Base-by-base conservation (phyloP, 345 rosid genomes). In the Linum usitatissimum region DNA sequence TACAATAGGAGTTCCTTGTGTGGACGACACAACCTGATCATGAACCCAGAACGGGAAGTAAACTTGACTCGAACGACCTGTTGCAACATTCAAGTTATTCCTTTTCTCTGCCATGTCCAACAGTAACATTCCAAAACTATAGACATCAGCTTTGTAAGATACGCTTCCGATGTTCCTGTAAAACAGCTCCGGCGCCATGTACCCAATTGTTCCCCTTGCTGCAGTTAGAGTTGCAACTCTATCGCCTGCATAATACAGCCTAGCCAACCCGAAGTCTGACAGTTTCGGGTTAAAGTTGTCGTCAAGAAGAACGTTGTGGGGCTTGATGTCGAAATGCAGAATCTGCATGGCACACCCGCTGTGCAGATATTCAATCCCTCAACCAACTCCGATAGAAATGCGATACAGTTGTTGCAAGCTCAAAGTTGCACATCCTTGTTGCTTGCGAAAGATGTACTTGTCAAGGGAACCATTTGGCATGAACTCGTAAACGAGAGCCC, bases 341-440 rank as follows among this genome's bases (percentile, higher is more conserved):
- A 67, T 67, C 31, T 67, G 70, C 70, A 59, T 67, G 1, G 60
- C 70, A 9, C 70, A 67, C 17, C 70, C 70, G 18, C 59, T 18
- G 31, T 60, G 70, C 17, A 67, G 55, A 42, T 67, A 67, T 19
- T 60, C 64, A 9, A 67, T 67, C 10, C 70, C 70, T 1, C 59
- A 60, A 31, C 59, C 70, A 9, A 60, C 64, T 34, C 64, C 64
- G 4, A 67, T 2, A 18, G 59, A 59, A 38, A 67, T 67, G 36
- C 59, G 53, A 40, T 51, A 21, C 59, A 60, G 20, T 53, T n/a
- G n/a, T n/a, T n/a, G n/a, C n/a, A n/a, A n/a, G n/a, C n/a, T n/a
- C n/a, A n/a, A n/a, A n/a, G n/a, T n/a, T n/a, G n/a, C n/a, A n/a
- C n/a, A 9, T 6, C 60, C 60, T 57, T 57, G 31, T 20, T 30